These are phyloP conservation scores for Lathyrus tuberosus DNA, from an alignment of 306 rosid species.

Conservation along the genomic window DNA sequence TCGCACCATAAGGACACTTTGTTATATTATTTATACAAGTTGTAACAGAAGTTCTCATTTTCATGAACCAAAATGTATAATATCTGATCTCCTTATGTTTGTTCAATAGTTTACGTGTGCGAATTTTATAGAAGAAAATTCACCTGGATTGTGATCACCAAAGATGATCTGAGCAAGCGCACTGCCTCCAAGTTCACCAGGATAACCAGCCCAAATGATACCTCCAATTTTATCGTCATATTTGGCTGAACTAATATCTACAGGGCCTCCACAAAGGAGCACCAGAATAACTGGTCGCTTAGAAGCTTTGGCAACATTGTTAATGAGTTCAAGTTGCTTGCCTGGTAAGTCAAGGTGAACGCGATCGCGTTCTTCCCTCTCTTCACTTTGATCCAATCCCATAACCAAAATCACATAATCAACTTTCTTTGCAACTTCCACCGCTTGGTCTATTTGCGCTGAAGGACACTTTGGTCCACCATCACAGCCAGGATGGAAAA, in stretches of 20 bases:
- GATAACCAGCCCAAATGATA: slow-evolving; percentile 98
- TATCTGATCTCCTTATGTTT: background rate
- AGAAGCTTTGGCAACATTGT: slow-evolving; percentile 67
- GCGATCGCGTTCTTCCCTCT: slow-evolving; percentile 76
- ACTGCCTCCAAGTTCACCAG: slow-evolving; percentile 79
- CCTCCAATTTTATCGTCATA: slow-evolving; percentile 64
- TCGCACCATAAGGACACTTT: background rate
- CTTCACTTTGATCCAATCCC: slow-evolving; percentile 85
- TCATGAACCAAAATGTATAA: background rate
- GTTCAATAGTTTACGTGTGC: background rate
- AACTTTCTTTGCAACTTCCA: slow-evolving; percentile 51
- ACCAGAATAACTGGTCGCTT: slow-evolving; percentile 76
- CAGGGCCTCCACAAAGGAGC: slow-evolving; percentile 81
- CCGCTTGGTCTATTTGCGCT: slow-evolving; percentile 61
- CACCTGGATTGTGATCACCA: slow-evolving; percentile 95
- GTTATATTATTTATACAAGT: background rate
- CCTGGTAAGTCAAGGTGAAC: slow-evolving; percentile 68
- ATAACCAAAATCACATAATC: slow-evolving; percentile 80
- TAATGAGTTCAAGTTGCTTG: slow-evolving; percentile 68
- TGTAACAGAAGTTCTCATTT: background rate
- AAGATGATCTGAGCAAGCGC: slow-evolving; percentile 84
- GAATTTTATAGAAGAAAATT: background rate
- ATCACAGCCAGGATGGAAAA: slow-evolving; percentile 71
- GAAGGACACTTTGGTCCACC: slow-evolving; percentile 54
- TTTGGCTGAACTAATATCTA: slow-evolving; percentile 79